Conservation (phyloP, 768 basidiomycete genomes). For the Lentinula sp. region DNA sequence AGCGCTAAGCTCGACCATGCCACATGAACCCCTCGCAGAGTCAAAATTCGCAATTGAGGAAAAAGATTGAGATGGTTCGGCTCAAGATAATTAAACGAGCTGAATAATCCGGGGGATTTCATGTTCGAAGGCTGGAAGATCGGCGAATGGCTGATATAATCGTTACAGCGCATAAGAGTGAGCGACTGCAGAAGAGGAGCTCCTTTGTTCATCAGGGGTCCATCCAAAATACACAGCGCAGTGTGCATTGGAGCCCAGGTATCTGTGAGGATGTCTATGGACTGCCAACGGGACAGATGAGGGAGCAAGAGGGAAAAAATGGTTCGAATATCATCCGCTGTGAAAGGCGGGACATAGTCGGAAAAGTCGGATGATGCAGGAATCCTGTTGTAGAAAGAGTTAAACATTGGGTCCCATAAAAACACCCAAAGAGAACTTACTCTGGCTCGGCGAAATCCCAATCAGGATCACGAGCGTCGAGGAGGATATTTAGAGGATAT, state of each 20-base stretch:
- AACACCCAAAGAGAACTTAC: slow-evolving; percentile 20
- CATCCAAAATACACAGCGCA: slow-evolving; percentile 40
- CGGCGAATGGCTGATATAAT: slow-evolving; percentile 40
- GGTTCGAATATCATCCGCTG: slow-evolving; percentile 36
- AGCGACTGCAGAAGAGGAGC: slow-evolving; percentile 43
- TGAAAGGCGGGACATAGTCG: slow-evolving; percentile 20
- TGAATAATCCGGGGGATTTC: slow-evolving; percentile 28
- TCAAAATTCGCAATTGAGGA: slow-evolving; percentile 41
- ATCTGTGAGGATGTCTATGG: slow-evolving; percentile 48
- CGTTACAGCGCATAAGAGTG: slow-evolving; percentile 55
- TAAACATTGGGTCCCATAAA: not conserved
- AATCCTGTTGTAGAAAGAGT: slow-evolving; percentile 15
- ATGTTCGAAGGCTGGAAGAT: slow-evolving; percentile 36
- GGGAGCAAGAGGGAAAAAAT: slow-evolving; percentile 43
- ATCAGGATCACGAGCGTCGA: slow-evolving; percentile 51
- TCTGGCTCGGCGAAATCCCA: slow-evolving; percentile 53
- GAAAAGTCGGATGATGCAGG: slow-evolving; percentile 16
- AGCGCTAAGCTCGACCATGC: slow-evolving; percentile 40
- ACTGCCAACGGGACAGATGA: slow-evolving; percentile 46
- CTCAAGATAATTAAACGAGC: slow-evolving; percentile 16
- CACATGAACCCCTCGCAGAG: slow-evolving; percentile 52
- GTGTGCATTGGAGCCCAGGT: slow-evolving; percentile 53
- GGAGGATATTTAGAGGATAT: slow-evolving; percentile 47
- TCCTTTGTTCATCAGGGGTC: slow-evolving; percentile 22
- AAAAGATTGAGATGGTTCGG: slow-evolving; percentile 18